Evolutionary conservation across 352 stramenopile species (phyloP), one percentile per base, ranked within the genome.

Genomic region (Albugo candida): DNA sequence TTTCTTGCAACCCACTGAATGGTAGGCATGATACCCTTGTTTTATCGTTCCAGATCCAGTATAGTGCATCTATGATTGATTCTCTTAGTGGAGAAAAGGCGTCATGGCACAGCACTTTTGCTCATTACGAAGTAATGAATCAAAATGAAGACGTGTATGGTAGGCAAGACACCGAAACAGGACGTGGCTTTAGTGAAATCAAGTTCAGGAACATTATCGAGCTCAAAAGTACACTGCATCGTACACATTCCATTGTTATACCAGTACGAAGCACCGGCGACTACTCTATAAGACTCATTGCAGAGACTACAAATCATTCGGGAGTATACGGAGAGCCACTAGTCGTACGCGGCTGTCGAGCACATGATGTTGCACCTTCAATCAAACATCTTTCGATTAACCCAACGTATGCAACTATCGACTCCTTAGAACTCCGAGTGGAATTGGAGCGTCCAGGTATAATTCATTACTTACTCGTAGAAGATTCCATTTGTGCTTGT

Each of bases 371-470:
- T 41, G 59, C 77, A 0, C 77, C 77, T n/a, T 39, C 18, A 1
- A 69, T 86, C 34, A 8, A 59, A 13, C 40, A 54, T 12, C 62
- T 70, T 5, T 45, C 37, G 6, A 55, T 52, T 0, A 46, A 54
- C 8, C 52, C 77, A 0, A 66, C 54, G 14, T 76, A 83, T 35
- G 61, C 55, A 50, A 75, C 59, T 13, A 72, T 82, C 6, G 45
- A 63, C 17, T 57, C 62, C 0, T 55, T 86, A 1, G 58, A 61
- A 16, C 47, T 82, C 6, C 52, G 40, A 0, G 55, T 76, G 1
- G 62, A 74, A 24, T 42, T 85, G 20, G 52, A 67, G 36, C 56
- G 49, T 3, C 34, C 55, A 11, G 74, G 59, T 2, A 72, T 71
- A 21, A 51, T 84, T 10, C 72, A 86, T 44, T 86, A 82, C 54